A percentile compares a stretch with the other conserved stretches of the same genome.
Conservation (phyloP, 108 stramenopile genomes). For the Aurantiochytrium sp. region DNA sequence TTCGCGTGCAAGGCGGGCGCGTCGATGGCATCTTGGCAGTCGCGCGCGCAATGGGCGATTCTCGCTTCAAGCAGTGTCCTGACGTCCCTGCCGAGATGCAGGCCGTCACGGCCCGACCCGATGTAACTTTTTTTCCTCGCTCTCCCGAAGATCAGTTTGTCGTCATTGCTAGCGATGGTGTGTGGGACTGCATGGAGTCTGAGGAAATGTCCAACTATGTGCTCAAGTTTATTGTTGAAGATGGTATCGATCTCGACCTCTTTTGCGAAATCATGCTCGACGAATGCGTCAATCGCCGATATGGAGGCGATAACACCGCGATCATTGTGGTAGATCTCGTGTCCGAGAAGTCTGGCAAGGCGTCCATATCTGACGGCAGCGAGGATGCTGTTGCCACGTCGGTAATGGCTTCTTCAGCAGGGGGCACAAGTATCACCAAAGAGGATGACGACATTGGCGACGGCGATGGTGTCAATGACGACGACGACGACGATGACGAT, state of each 20-base stretch:
- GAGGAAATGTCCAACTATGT: not conserved
- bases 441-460: too few species aligned
- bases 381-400: too few species aligned
- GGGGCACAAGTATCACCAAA: too few species aligned
- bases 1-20: not conserved
- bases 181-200: not conserved
- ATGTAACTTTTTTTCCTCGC: not conserved
- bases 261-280: not conserved
- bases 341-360: not conserved
- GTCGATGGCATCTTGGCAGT: not conserved
- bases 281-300: not conserved
- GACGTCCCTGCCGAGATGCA: not conserved
- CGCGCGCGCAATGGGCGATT: not conserved
- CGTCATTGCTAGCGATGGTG: not conserved
- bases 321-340: not conserved
- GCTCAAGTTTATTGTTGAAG: not conserved
- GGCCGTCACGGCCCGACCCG: not conserved
- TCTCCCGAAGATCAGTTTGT: not conserved
- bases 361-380: too few species aligned
- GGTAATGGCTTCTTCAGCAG: too few species aligned
- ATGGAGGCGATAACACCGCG: not conserved
- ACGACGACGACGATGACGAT: too few species aligned
- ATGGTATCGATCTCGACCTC: not conserved
- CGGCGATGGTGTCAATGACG: too few species aligned
- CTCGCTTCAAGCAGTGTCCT: not conserved